These are phyloP conservation scores for Diplodia corticola DNA, from an alignment of 2,329 filamentous ascomycete genomes.

Conservation along the genomic window DNA sequence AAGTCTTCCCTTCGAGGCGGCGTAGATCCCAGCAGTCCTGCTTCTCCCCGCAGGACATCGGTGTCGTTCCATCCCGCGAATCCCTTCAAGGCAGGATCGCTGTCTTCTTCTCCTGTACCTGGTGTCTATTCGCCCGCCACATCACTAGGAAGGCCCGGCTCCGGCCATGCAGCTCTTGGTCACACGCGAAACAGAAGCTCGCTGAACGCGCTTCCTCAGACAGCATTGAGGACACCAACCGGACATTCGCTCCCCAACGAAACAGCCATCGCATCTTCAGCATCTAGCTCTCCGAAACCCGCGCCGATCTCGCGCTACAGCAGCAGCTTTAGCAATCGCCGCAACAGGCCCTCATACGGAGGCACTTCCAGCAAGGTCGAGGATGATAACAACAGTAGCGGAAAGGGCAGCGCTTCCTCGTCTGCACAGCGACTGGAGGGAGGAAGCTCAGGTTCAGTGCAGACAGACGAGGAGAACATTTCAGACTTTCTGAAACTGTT, in stretches of 20 bases:
- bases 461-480: constrained; percentile 87
- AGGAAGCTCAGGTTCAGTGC: constrained; percentile 61
- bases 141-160: constrained; percentile 42
- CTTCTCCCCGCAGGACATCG: constrained; percentile 68
- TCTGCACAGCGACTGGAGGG: constrained; percentile 59
- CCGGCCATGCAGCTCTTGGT: constrained; percentile 27
- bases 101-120: constrained; percentile 81
- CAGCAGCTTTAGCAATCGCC: constrained; percentile 89
- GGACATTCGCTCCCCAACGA: constrained; percentile 53
- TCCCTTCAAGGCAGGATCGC: constrained; percentile 84
- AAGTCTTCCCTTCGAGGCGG: constrained; percentile 53
- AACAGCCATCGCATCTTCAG: constrained; percentile 62
- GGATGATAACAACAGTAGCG: constrained; percentile 77
- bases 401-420: constrained; percentile 72
- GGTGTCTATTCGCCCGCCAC: constrained; percentile 55
- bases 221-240: constrained; percentile 68
- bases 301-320: constrained; percentile 80
- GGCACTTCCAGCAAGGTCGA: constrained; percentile 65
- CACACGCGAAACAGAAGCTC: constrained; percentile 70
- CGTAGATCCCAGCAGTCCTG: constrained; percentile 48
- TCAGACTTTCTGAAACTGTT: constrained; percentile 88
- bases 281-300: constrained; percentile 76
- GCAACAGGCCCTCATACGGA: constrained; percentile 74
- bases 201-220: constrained; percentile 72
- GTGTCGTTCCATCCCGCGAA: constrained; percentile 78